Evolutionary conservation across 2,329 filamentous ascomycete genomes (phyloP), one percentile per base, ranked within the genome.

Genomic region (Monascus ruber): DNA sequence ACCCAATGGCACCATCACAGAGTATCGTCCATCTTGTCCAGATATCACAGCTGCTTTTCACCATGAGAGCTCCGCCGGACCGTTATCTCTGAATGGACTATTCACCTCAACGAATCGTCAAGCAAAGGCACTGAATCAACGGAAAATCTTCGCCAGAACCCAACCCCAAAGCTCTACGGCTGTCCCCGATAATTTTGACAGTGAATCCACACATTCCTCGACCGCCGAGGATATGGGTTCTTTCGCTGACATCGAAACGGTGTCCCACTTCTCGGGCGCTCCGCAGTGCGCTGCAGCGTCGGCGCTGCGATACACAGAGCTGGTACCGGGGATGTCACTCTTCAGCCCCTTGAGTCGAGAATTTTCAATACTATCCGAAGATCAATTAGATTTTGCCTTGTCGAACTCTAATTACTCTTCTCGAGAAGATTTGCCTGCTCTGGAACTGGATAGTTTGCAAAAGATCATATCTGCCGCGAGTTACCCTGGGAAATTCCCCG

Each of bases 401-500:
- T 31, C 24, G 37, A 39, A 32, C 7, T 26, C 17, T 2, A n/a
- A 2, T n/a, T 8, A 7, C 34, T 11, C 26, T 4, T 17, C 25
- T 11, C 9, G 26, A 7, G 28, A 26, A 28, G 26, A 28, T 27
- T 10, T 9, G 7, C 8, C 10, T 5, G 25, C n/a, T 8, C 24
- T 17, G 3, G 34, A 36, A n/a, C 8, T 27, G 5, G 25, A 36
- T n/a, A n/a, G 6, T 5, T 17, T 27, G 27, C 7, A 24, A 7
- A 24, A 5, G 7, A 7, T 8, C 24, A 3, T 6, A 27, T 17
- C 26, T 9, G 25, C 26, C n/a, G 7, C 25, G 37, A 59, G 53
- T 36, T 60, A 50, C 40, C 57, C 56, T 0, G 57, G 56, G 2
- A 47, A 49, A 28, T 60, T 58, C 34, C 57, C 57, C 17, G 50